phyloP scores from a whole-genome alignment of 768 basidiomycete genomes.

The Coprinopsis cinerea region DNA sequence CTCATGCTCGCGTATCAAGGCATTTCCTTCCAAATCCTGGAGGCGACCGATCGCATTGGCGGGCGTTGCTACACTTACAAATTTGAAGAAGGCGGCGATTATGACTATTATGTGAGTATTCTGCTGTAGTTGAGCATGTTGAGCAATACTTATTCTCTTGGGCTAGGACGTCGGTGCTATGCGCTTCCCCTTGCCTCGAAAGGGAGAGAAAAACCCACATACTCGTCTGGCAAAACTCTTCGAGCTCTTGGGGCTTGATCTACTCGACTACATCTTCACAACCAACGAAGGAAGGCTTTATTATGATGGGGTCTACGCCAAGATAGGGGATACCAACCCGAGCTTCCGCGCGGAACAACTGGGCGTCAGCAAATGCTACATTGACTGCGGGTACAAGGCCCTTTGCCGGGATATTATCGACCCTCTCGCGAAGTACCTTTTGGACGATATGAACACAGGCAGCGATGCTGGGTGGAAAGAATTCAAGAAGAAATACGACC shows the following conservation, averaged over 20 bases:
- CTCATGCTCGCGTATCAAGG: constrained; percentile 38
- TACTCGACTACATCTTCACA: neutral
- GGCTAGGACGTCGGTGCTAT: constrained; percentile 38
- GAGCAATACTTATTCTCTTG: too few species aligned
- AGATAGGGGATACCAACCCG: neutral
- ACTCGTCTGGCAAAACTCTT: constrained; percentile 4
- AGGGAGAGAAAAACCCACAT: neutral
- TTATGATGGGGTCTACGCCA: constrained; percentile 9
- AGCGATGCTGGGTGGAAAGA: constrained; percentile 19
- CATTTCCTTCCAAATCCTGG: constrained; percentile 41
- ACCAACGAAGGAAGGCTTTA: neutral
- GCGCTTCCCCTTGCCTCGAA: constrained; percentile 25
- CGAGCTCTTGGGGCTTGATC: neutral
- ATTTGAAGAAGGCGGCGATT: constrained; percentile 24
- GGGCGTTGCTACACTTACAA: constrained; percentile 40
- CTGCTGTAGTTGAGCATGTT: too few species aligned
- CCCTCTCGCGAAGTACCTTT: constrained; percentile 18
- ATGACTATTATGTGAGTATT: constrained; percentile 32
- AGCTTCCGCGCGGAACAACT: neutral
- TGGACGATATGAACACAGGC: constrained; percentile 17
- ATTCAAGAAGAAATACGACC: constrained; percentile 20
- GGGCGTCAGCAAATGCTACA: constrained; percentile 3
- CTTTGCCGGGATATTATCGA: constrained; percentile 15
- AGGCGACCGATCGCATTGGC: constrained; percentile 33
- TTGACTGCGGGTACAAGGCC: constrained; percentile 11